Conservation (phyloP, 2,329 filamentous ascomycete genomes). For the Diplodia mutila region DNA sequence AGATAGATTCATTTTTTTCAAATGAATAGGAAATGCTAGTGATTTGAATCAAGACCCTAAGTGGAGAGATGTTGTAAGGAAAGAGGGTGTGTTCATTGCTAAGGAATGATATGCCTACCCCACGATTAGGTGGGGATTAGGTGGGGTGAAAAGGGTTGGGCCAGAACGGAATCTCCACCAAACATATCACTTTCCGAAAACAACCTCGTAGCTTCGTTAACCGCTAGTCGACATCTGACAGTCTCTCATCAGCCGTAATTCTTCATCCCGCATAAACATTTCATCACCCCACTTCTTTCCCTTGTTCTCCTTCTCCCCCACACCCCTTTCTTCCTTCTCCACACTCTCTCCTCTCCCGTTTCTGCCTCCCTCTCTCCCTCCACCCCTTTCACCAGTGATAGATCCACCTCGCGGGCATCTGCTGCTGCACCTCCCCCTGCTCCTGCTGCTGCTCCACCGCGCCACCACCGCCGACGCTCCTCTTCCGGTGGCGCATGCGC, state of each 20-base stretch:
- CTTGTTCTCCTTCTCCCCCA: neutral
- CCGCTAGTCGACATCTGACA: neutral
- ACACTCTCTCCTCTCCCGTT: neutral
- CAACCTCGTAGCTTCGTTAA: neutral
- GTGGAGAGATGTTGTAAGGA: neutral
- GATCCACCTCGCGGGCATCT: conserved; percentile 38
- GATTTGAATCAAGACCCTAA: neutral
- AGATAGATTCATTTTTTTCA: conserved; percentile 15
- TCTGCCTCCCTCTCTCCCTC: neutral
- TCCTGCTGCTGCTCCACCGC: neutral
- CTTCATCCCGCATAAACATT: neutral
- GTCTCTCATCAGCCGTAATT: neutral
- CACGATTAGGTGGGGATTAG: neutral
- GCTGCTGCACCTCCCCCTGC: conserved; percentile 29
- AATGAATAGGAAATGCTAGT: neutral
- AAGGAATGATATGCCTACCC: neutral
- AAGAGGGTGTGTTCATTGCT: neutral
- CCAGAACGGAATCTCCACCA: neutral
- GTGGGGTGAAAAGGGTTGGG: neutral
- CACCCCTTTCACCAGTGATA: conserved; percentile 34
- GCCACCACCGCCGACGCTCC: conserved; percentile 29
- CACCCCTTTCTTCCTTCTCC: neutral
- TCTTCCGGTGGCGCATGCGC: conserved; percentile 43
- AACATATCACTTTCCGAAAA: neutral
- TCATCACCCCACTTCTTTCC: neutral